Conservation (phyloP, 192 early-diverging fungal species). For the Lobosporangium transversale region DNA sequence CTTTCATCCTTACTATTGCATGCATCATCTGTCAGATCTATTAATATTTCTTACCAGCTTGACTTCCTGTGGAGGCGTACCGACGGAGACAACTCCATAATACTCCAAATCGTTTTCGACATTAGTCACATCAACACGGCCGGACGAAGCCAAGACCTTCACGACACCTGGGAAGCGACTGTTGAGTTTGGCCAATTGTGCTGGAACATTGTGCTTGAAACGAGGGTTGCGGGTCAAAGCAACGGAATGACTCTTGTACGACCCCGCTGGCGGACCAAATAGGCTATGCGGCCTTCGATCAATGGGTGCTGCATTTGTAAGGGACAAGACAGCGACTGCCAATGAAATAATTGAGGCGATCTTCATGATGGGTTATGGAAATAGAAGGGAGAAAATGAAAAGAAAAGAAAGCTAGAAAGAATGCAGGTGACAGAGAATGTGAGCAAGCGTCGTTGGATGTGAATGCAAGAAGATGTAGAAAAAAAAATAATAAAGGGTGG, state of each 20-base stretch:
- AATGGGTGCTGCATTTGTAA: constrained; percentile 16
- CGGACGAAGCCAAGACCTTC: constrained; percentile 12
- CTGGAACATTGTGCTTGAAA: constrained; percentile 21
- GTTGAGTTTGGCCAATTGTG: constrained; percentile 22
- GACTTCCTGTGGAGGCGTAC: constrained; percentile 70
- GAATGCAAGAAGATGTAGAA: too few species aligned
- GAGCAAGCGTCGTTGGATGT: too few species aligned
- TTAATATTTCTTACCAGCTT: constrained; percentile 39
- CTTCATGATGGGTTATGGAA: background rate
- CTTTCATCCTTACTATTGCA: background rate
- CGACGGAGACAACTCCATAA: constrained; percentile 68
- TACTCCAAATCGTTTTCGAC: constrained; percentile 62
- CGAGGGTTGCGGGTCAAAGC: constrained; percentile 16
- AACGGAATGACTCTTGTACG: constrained; percentile 1
- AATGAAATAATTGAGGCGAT: constrained; percentile 13
- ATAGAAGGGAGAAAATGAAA: background rate
- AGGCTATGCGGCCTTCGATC: background rate
- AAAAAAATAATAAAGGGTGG: too few species aligned
- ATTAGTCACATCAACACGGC: constrained; percentile 41
- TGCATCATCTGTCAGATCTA: background rate
- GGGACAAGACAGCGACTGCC: constrained; percentile 14
- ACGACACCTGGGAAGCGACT: constrained; percentile 20
- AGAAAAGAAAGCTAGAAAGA: background rate
- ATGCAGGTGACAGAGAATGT: background rate
- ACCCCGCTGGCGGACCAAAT: background rate